phyloP scores from a whole-genome alignment of 768 basidiomycete genomes.

The Sistotremastrum suecicum region DNA sequence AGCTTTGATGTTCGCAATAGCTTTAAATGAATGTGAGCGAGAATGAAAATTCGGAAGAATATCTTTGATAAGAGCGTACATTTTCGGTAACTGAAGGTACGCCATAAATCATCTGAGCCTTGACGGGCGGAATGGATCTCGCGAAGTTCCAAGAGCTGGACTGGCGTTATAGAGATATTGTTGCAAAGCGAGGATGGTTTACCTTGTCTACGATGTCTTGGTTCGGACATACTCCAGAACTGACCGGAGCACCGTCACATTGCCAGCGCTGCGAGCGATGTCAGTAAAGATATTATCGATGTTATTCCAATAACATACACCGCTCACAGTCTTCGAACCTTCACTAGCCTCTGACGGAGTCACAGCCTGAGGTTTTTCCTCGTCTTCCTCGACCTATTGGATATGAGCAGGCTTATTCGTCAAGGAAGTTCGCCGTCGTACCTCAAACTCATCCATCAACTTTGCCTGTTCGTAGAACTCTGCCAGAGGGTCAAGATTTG shows the following conservation, averaged over 20 bases:
- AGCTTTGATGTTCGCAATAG: slow-evolving; percentile 40
- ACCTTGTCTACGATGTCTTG: slow-evolving; percentile 69
- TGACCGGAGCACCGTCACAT: slow-evolving; percentile 38
- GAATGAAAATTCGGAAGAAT: background rate
- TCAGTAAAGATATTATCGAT: slow-evolving; percentile 3
- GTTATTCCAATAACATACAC: slow-evolving; percentile 18
- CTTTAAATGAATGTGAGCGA: slow-evolving; percentile 12
- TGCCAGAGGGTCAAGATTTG: slow-evolving; percentile 37
- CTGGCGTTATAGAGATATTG: background rate
- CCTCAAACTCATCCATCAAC: slow-evolving; percentile 30
- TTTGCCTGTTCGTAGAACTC: slow-evolving; percentile 49
- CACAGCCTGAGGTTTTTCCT: slow-evolving; percentile 13
- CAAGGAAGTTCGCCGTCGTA: slow-evolving; percentile 13
- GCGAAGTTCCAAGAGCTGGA: slow-evolving; percentile 52
- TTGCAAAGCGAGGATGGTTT: background rate
- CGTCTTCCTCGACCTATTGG: slow-evolving; percentile 21
- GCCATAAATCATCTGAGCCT: slow-evolving; percentile 52
- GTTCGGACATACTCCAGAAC: slow-evolving; percentile 32
- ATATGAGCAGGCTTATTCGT: slow-evolving; percentile 10
- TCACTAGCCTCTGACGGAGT: slow-evolving; percentile 5
- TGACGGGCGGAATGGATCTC: slow-evolving; percentile 48
- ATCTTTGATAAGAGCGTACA: slow-evolving; percentile 24
- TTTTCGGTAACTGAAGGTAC: slow-evolving; percentile 50
- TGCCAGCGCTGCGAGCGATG: slow-evolving; percentile 38
- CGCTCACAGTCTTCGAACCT: slow-evolving; percentile 9